Percentiles rank a stretch among this genome's conserved stretches.
Evolutionary conservation across 2,329 filamentous ascomycete genomes (phyloP).

Genomic region (Annulohypoxylon truncatum): DNA sequence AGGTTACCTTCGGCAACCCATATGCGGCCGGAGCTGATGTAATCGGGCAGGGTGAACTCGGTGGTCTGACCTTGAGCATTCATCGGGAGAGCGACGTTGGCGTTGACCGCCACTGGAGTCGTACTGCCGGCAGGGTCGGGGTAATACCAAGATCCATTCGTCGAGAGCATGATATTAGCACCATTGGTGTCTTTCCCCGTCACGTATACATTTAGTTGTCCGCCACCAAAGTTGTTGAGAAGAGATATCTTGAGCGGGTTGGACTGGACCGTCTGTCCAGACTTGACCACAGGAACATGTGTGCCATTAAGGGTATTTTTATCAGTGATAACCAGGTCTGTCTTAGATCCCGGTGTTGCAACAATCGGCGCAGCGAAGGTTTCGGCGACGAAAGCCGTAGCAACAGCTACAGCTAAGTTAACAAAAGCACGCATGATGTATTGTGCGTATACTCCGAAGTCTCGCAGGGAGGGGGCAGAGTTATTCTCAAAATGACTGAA

Average conservation of each 20-base stretch:
- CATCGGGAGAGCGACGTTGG: conserved; percentile 54
- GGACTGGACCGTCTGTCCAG: neutral
- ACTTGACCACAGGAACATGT: conserved; percentile 1
- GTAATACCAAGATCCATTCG: conserved; percentile 55
- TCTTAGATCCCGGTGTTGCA: conserved; percentile 47
- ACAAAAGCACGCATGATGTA: conserved; percentile 45
- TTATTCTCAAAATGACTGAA: conserved; percentile 30
- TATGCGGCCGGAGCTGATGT: conserved; percentile 55
- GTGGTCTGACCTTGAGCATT: conserved; percentile 53
- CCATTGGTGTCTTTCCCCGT: conserved; percentile 53
- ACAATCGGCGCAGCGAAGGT: conserved; percentile 51
- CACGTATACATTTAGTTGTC: conserved; percentile 56
- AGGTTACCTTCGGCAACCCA: conserved; percentile 57
- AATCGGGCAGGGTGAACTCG: conserved; percentile 54
- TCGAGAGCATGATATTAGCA: conserved; percentile 54
- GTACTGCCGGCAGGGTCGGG: conserved; percentile 50
- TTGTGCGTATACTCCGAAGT: conserved; percentile 24
- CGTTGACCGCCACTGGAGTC: conserved; percentile 50
- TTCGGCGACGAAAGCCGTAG: conserved; percentile 41
- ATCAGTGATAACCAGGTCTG: conserved; percentile 53
- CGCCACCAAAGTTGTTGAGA: conserved; percentile 55
- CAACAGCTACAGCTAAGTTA: conserved; percentile 43
- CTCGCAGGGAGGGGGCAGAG: conserved; percentile 18
- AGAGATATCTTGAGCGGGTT: conserved; percentile 47
- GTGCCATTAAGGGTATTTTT: conserved; percentile 57